These are phyloP conservation scores for Eucalyptus polyanthemos DNA, from an alignment of 345 rosid genomes.

Conservation along the genomic window DNA sequence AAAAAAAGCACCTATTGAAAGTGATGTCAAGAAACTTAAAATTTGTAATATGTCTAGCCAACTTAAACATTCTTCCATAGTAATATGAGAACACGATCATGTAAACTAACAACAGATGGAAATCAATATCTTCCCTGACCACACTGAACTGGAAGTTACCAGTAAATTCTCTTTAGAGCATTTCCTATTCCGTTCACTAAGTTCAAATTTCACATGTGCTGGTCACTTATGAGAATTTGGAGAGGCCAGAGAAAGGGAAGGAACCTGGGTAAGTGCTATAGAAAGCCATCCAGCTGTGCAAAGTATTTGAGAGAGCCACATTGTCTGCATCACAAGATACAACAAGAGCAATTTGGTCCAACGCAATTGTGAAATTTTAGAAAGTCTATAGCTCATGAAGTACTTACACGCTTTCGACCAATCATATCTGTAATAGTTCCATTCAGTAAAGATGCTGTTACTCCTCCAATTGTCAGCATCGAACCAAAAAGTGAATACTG, in stretches of 20 bases:
- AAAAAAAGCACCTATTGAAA: not conserved
- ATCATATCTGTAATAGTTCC: slow-evolving; percentile 3
- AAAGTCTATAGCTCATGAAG: not conserved
- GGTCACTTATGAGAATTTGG: not conserved
- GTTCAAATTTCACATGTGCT: not conserved
- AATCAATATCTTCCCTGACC: not conserved
- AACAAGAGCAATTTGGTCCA: not conserved
- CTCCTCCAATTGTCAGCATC: slow-evolving; percentile 10
- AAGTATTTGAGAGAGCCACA: slow-evolving; percentile 1
- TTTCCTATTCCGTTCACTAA: not conserved
- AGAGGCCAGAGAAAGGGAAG: not conserved
- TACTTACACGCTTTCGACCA: slow-evolving; percentile 9
- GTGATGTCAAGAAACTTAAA: not conserved
- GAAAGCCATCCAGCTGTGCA: slow-evolving; percentile 5
- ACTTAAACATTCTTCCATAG: not conserved
- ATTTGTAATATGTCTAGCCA: not conserved
- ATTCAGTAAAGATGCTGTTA: slow-evolving; percentile 2
- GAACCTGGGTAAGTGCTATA: slow-evolving; percentile 3
- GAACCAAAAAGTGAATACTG: slow-evolving; percentile 17
- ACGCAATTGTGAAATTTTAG: not conserved
- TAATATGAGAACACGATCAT: not conserved
- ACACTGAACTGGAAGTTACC: not conserved
- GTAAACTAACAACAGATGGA: not conserved
- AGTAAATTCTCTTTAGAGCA: not conserved
- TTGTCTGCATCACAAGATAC: not conserved